Evolutionary conservation across 495 filamentous ascomycete species (phyloP), one percentile per base, ranked within the genome.

Genomic region (Jackrogersella multiformis): DNA sequence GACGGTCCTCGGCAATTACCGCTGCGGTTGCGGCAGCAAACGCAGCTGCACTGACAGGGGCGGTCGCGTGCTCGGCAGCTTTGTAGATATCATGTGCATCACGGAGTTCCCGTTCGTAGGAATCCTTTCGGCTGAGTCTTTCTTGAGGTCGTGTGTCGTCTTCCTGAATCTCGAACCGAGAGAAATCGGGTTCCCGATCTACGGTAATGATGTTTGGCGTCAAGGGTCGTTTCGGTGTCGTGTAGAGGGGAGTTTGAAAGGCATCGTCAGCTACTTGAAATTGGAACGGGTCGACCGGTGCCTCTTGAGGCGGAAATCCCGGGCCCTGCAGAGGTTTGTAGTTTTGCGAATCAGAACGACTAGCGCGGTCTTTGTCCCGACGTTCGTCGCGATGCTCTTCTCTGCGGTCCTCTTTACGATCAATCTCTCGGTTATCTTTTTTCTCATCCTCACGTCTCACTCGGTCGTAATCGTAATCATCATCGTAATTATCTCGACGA

Each of bases 261-360:
- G 81, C 80, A 70, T 82, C 79, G 48, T 81, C 75, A 12, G 73
- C 26, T 58, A 84, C 83, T 66, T 84, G 84, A 49, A 69, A 85
- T 60, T 82, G 76, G 69, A 85, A 85, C 13, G 82, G 80, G 65
- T 86, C 81, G 56, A 84, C 60, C 10, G 73, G 49, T 5, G 60
- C 68, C 44, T 73, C 60, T 24, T 64, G 59, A 8, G 56, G 45
- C 28, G 20, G 20, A 61, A 53, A 28, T 39, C 12, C 52, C 15
- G 49, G 23, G 34, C 32, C 55, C 36, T 64, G 36, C 20, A 28
- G 34, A 24, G 38, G 51, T 32, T 65, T 39, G 20, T 56, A 44
- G 16, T 21, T 56, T 45, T 60, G 52, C 28, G 8, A 16, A 28
- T 42, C 55, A 34, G 63, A 20, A 39, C 56, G 48, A 5, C 38